Evolutionary conservation across 257 asterid species (phyloP), one percentile per base, ranked within the genome.

Genomic region (Salvia miltiorrhiza): DNA sequence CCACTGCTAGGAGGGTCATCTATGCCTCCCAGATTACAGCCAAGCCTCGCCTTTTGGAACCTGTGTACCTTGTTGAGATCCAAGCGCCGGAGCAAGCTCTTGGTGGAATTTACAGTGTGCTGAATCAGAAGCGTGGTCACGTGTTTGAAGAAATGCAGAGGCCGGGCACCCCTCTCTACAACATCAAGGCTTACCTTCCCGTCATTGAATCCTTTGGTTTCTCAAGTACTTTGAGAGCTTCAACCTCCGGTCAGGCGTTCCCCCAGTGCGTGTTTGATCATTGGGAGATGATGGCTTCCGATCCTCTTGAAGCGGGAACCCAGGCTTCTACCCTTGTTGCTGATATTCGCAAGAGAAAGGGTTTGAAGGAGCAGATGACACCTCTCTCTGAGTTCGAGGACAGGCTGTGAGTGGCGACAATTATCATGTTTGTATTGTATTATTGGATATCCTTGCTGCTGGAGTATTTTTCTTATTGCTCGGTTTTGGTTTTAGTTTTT

Each of bases 341-440:
- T 23, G 83, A 75, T 0, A 83, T 83, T 26, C 60, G 83, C 8
- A 83, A 80, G 73, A 69, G 88, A 70, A 83, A 83, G 69, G 85
- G 85, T 43, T 67, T 80, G 76, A 80, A 83, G 76, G 87, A 83
- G 81, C 85, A 80, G 78, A 83, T 79, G 75, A 76, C 84, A 0
- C 82, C 82, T 0, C 80, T 82, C 5, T 76, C 82, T 1, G 84
- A 82, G 16, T 82, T 8, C 0, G 82, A 82, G 74, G 84, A 83
- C 47, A 79, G 70, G 76, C 73, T 75, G 59, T 81, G 66, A 77
- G 73, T 16, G 26, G 44, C 9, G 39, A 17, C 55, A 14, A 23
- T 33, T 63, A 4, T 11, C 39, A n/a, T 1, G 4, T 26, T 47
- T 66, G 60, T 28, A 16, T 11, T 54, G 23, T 43, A 24, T 33